These are phyloP conservation scores for Macrocybe sp. DNA, from an alignment of 1,284 basidiomycete species.

Conservation along the genomic window DNA sequence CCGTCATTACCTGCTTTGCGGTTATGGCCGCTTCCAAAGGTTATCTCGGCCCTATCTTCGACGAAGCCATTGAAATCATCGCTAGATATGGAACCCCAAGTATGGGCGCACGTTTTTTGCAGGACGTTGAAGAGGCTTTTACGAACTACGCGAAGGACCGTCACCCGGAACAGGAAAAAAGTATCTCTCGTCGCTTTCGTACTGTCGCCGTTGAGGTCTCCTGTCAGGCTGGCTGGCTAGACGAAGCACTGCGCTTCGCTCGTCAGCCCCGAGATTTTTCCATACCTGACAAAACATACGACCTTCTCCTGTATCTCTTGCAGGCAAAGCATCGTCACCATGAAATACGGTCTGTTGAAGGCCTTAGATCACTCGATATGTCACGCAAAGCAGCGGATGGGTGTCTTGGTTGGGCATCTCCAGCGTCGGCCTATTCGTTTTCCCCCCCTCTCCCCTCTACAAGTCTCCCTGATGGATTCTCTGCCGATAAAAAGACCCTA, in stretches of 20 bases:
- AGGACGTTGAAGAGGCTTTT: conserved; percentile 7
- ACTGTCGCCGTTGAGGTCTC: conserved; percentile 11
- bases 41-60: conserved; percentile 11
- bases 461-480: no score
- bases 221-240: conserved; percentile 12
- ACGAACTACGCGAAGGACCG: conserved; percentile 1
- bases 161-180: background rate
- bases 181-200: conserved; percentile 6
- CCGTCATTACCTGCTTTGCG: conserved; percentile 10
- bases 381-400: no score
- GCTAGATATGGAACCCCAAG: conserved; percentile 7
- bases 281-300: conserved; percentile 6
- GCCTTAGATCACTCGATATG: no score
- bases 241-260: conserved; percentile 8
- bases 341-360: no score
- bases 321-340: no score
- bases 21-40: conserved; percentile 12
- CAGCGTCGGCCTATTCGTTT: no score
- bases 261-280: conserved; percentile 5
- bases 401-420: no score
- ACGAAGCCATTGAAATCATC: conserved; percentile 11
- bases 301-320: conserved; percentile 1
- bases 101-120: conserved; percentile 6
- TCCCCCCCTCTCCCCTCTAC: no score
- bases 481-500: no score